These are phyloP conservation scores for Chrysochromulina parva DNA, from an alignment of 78 protist species.

Conservation along the genomic window DNA sequence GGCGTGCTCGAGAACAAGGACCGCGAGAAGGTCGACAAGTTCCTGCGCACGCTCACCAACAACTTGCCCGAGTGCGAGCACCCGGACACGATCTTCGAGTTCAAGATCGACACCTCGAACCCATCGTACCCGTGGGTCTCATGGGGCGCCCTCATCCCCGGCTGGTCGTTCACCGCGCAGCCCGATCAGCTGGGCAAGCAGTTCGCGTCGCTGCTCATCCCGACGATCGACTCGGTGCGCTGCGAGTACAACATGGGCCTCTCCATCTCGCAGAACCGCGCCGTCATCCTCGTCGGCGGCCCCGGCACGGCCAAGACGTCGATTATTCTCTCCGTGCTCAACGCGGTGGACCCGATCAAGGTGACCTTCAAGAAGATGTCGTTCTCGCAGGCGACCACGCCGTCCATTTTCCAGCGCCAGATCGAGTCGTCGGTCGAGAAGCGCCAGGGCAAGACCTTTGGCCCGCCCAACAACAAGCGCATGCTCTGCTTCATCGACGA, in stretches of 20 bases:
- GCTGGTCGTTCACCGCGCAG: conserved; percentile 44
- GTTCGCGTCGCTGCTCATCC: conserved; percentile 73
- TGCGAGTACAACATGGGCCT: conserved; percentile 12
- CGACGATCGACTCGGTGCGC: conserved; percentile 79
- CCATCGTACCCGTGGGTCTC: conserved; percentile 64
- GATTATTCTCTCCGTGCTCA: conserved; percentile 39
- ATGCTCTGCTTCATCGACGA: conserved; percentile 82
- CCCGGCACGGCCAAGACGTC: conserved; percentile 89
- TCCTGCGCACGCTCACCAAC: not conserved
- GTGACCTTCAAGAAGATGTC: conserved; percentile 52
- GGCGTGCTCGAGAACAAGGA: conserved; percentile 75
- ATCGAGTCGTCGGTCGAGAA: conserved; percentile 79
- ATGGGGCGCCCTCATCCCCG: conserved; percentile 55
- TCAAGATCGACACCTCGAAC: conserved; percentile 35
- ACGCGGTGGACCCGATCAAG: conserved; percentile 26
- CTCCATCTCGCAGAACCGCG: not conserved
- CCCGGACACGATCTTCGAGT: conserved; percentile 70
- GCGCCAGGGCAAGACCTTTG: conserved; percentile 68
- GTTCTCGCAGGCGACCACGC: conserved; percentile 79
- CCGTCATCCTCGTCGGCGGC: conserved; percentile 78
- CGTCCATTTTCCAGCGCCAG: conserved; percentile 64
- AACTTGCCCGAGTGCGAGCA: conserved; percentile 5
- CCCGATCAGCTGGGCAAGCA: conserved; percentile 6
- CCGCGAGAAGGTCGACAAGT: conserved; percentile 54
- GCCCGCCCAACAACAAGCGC: conserved; percentile 72